Conservation (phyloP, 202 grass and related monocot genomes). For the Elaeis oleifera region DNA sequence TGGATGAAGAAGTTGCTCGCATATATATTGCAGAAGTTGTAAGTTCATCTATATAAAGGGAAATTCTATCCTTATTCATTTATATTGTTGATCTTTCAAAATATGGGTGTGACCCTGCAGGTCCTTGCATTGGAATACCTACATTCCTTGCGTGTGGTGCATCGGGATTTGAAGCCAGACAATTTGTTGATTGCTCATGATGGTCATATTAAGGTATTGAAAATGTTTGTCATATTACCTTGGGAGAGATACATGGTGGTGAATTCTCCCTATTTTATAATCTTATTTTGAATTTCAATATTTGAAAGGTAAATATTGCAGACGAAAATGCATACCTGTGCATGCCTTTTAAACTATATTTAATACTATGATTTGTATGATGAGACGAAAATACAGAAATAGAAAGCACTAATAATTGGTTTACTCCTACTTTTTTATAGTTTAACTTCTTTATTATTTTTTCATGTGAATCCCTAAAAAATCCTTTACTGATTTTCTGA, state of each 20-base stretch:
- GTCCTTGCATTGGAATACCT: slow-evolving; percentile 99
- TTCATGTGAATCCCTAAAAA: too few relatives aligned
- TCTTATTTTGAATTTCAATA: too few relatives aligned
- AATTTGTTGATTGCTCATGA: slow-evolving; percentile 99
- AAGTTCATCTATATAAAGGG: slow-evolving; percentile 31
- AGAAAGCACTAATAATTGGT: too few relatives aligned
- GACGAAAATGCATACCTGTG: too few relatives aligned
- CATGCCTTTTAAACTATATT: too few relatives aligned
- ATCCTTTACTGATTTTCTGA: too few relatives aligned
- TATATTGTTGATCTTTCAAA: slow-evolving; percentile 16
- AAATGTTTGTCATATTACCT: slow-evolving; percentile 18
- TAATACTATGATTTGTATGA: too few relatives aligned
- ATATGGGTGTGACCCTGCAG: slow-evolving; percentile 36
- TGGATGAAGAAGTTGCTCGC: slow-evolving; percentile 96
- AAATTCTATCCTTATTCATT: slow-evolving; percentile 19
- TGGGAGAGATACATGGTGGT: slow-evolving; percentile 4
- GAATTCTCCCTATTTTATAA: background rate
- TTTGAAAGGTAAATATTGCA: too few relatives aligned
- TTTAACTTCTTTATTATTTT: too few relatives aligned
- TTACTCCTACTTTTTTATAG: too few relatives aligned
- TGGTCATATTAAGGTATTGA: slow-evolving; percentile 92
- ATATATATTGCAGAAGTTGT: slow-evolving; percentile 99
- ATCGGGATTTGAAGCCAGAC: slow-evolving; percentile 98
- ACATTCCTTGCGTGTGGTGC: slow-evolving; percentile 90
- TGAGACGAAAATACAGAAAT: too few relatives aligned